Evolutionary conservation across 2,329 filamentous ascomycete species (phyloP).

Genomic region (Beauveria asiatica): DNA sequence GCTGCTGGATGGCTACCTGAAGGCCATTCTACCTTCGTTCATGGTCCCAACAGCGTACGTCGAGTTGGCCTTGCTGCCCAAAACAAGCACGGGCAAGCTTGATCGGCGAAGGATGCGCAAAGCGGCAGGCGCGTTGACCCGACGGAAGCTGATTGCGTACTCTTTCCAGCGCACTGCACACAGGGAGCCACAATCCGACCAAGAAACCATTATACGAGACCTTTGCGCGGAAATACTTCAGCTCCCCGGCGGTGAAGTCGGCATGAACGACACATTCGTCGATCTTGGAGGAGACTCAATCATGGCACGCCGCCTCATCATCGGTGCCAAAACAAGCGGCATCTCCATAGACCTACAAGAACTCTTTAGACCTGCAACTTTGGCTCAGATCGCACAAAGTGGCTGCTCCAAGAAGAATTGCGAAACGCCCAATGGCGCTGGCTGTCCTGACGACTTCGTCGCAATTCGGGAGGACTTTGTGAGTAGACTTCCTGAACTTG

Average conservation of each 20-base stretch:
- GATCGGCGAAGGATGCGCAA: not conserved
- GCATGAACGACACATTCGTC: slow-evolving; percentile 3
- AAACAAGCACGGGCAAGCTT: slow-evolving; percentile 1
- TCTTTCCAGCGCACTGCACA: not conserved
- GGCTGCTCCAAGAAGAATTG: not conserved
- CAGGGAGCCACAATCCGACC: not conserved
- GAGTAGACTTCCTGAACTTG: not conserved
- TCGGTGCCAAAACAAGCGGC: not conserved
- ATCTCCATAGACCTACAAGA: not conserved
- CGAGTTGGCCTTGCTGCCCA: not conserved
- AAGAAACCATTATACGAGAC: not conserved
- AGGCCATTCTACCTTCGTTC: not conserved
- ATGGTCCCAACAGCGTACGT: not conserved
- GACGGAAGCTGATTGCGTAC: not conserved
- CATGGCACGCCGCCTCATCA: not conserved
- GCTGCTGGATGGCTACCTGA: not conserved
- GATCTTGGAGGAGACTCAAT: slow-evolving; percentile 3
- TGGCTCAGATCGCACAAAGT: not conserved
- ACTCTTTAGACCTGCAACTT: not conserved
- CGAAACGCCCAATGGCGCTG: not conserved
- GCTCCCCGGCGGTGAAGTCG: not conserved
- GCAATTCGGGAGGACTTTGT: not conserved
- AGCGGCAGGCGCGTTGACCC: not conserved
- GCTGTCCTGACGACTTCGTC: not conserved
- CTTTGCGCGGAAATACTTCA: not conserved